phyloP scores from a whole-genome alignment of 345 rosid genomes.

The Leavenworthia alabamica region DNA sequence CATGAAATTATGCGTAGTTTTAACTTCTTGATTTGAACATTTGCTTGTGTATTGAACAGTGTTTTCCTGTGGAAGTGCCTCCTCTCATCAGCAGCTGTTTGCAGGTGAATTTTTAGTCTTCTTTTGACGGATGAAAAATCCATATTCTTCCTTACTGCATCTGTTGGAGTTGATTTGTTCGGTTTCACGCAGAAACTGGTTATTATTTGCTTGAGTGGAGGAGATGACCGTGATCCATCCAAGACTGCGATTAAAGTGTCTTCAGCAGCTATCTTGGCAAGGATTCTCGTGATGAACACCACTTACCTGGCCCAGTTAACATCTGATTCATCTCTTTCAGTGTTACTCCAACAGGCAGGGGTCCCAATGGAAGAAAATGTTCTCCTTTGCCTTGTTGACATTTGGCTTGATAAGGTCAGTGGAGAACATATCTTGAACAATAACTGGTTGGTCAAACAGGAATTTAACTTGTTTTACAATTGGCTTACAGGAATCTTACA shows the following conservation, averaged over 20 bases:
- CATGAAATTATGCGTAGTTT: too few relatives aligned
- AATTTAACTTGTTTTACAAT: background rate
- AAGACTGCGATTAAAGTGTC: slow-evolving; percentile 77
- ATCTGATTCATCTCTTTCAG: slow-evolving; percentile 69
- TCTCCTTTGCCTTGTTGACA: slow-evolving; percentile 79
- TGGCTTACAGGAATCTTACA: background rate
- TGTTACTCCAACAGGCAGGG: slow-evolving; percentile 73
- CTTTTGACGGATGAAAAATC: slow-evolving; percentile 6
- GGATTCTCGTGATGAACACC: slow-evolving; percentile 94
- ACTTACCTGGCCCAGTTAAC: slow-evolving; percentile 79
- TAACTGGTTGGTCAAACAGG: background rate
- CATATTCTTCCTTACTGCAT: background rate
- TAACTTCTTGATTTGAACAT: slow-evolving; percentile 10
- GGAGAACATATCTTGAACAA: background rate
- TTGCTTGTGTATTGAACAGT: slow-evolving; percentile 40
- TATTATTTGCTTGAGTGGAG: slow-evolving; percentile 77
- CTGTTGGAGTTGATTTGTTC: slow-evolving; percentile 10
- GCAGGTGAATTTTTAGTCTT: slow-evolving; percentile 44
- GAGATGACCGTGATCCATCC: slow-evolving; percentile 76
- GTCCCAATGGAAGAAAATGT: slow-evolving; percentile 55
- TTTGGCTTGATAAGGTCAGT: slow-evolving; percentile 96
- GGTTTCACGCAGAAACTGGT: slow-evolving; percentile 57
- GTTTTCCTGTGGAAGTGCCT: slow-evolving; percentile 83
- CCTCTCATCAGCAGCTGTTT: slow-evolving; percentile 72
- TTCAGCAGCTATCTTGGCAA: slow-evolving; percentile 81